Percentiles rank a stretch among this genome's conserved stretches.
These are phyloP conservation scores for Pseudocercospora cruenta DNA, from an alignment of 2,329 filamentous ascomycete genomes.

Conservation along the genomic window DNA sequence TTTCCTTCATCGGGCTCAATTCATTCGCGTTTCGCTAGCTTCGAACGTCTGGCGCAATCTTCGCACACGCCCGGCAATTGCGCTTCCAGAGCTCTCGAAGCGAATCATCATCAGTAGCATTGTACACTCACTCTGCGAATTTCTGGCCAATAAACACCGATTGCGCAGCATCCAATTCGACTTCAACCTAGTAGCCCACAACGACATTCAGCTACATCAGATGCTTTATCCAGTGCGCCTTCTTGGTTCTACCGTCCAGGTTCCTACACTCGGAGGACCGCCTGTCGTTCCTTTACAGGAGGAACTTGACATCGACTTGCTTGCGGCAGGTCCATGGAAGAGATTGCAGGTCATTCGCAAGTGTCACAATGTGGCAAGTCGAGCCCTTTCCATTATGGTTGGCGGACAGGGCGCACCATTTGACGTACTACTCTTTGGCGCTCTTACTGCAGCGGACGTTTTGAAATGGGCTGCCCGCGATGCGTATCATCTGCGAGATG, in stretches of 20 bases:
- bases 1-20: constrained; percentile 18
- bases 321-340: neutral
- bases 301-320: neutral
- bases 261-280: neutral
- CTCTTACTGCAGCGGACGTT: neutral
- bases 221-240: neutral
- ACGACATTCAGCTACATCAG: neutral
- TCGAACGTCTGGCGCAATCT: neutral
- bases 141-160: neutral
- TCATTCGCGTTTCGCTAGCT: constrained; percentile 10
- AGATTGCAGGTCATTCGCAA: neutral
- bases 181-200: neutral
- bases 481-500: neutral
- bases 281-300: neutral
- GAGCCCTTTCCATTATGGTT: neutral
- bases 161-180: constrained; percentile 5
- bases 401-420: neutral
- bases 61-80: neutral
- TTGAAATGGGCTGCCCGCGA: neutral
- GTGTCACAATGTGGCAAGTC: neutral
- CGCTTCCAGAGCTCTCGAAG: neutral
- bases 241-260: neutral
- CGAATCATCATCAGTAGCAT: neutral
- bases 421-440: neutral
- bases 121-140: neutral